Conservation (phyloP, 108 stramenopile species). For the Skeletonema grethae region DNA sequence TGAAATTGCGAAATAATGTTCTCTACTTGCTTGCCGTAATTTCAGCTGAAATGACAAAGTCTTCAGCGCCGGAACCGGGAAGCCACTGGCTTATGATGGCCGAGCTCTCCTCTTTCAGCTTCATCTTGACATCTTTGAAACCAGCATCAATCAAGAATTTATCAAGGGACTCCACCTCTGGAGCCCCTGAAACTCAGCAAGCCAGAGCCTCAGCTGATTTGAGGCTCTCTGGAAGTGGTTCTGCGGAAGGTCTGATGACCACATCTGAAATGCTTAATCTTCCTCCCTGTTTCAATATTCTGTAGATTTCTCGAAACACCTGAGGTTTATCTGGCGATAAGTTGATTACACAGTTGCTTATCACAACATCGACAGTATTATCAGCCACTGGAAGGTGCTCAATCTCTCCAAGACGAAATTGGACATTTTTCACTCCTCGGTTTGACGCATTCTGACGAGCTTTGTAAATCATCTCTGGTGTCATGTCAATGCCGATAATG, state of each 20-base stretch:
- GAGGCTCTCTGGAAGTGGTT: slow-evolving; percentile 31
- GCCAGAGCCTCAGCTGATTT: slow-evolving; percentile 57
- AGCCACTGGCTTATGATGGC: slow-evolving; percentile 61
- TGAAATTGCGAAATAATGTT: not conserved
- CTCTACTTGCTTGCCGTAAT: slow-evolving; percentile 43
- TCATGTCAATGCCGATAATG: slow-evolving; percentile 85
- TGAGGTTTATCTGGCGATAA: slow-evolving; percentile 82
- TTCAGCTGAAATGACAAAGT: slow-evolving; percentile 52
- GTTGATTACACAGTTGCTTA: slow-evolving; percentile 92
- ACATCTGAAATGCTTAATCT: slow-evolving; percentile 80
- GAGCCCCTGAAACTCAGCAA: slow-evolving; percentile 67
- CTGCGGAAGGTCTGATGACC: slow-evolving; percentile 33
- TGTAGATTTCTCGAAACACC: slow-evolving; percentile 75
- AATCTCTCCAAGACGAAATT: slow-evolving; percentile 89
- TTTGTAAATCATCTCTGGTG: slow-evolving; percentile 57
- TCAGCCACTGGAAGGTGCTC: slow-evolving; percentile 82
- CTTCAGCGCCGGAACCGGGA: slow-evolving; percentile 58
- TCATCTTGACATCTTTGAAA: slow-evolving; percentile 44
- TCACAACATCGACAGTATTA: slow-evolving; percentile 75
- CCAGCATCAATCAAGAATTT: slow-evolving; percentile 43
- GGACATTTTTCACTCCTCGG: slow-evolving; percentile 45
- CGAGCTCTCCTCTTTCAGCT: slow-evolving; percentile 54
- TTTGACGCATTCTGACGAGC: slow-evolving; percentile 47
- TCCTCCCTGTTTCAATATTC: slow-evolving; percentile 86
- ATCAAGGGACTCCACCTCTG: slow-evolving; percentile 50